These are phyloP conservation scores for Schizonepeta tenuifolia DNA, from an alignment of 257 asterid genomes.

Conservation along the genomic window DNA sequence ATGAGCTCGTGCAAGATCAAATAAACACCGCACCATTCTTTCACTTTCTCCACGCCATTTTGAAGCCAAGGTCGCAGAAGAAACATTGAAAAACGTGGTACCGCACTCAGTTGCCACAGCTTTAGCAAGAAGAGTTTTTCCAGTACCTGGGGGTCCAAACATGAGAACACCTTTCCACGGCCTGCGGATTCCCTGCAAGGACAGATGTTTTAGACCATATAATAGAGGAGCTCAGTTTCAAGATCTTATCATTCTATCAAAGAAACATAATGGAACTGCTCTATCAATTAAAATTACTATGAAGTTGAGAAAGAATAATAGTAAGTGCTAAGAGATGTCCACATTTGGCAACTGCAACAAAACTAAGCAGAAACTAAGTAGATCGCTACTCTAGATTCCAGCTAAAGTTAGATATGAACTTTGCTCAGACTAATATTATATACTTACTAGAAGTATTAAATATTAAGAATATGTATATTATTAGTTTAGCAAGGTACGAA, in stretches of 20 bases:
- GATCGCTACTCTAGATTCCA: constrained; percentile 1
- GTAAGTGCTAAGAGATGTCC: constrained; percentile 1
- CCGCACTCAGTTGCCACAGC: constrained; percentile 99
- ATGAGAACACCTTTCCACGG: constrained; percentile 99
- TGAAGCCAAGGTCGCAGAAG: constrained; percentile 99
- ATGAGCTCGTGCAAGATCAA: constrained; percentile 97
- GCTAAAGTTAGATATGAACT: constrained; percentile 2
- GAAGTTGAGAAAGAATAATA: constrained; percentile 8
- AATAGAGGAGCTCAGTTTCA: neutral
- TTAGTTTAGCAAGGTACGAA: constrained; percentile 1
- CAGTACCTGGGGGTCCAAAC: constrained; percentile 99
- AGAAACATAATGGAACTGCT: constrained; percentile 6
- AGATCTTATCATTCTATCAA: neutral
- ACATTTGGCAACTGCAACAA: neutral
- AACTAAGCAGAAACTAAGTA: constrained; percentile 18
- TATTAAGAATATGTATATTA: constrained; percentile 13
- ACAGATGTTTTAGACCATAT: constrained; percentile 19
- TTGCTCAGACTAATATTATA: neutral
- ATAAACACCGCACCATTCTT: constrained; percentile 97
- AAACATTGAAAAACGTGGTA: constrained; percentile 95
- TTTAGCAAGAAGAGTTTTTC: constrained; percentile 98
- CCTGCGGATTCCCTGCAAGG: constrained; percentile 92
- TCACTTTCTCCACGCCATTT: constrained; percentile 99
- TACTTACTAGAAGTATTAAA: constrained; percentile 1
- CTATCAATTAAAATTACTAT: constrained; percentile 1